phyloP scores from a whole-genome alignment of 202 grass and related monocot genomes.

The Setaria viridis region DNA sequence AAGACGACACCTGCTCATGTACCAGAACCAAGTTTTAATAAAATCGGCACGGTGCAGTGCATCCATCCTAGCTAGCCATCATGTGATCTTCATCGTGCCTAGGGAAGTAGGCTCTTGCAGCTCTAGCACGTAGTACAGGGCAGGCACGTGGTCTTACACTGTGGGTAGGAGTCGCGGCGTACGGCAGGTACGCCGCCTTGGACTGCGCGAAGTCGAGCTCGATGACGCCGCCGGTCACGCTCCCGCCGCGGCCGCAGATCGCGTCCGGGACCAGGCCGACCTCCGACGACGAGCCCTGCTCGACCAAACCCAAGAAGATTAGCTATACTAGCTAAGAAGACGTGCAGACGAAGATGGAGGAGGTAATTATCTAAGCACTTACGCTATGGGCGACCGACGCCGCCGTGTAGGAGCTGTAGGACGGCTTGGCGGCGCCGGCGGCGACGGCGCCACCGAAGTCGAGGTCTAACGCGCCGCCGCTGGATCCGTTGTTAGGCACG shows the following conservation, averaged over 20 bases:
- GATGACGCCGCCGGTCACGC: slow-evolving; percentile 43
- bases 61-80: neutral
- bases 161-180: slow-evolving; percentile 40
- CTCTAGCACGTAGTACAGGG: neutral
- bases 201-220: slow-evolving; percentile 62
- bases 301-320: neutral
- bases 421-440: slow-evolving; percentile 42
- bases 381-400: slow-evolving; percentile 71
- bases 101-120: neutral
- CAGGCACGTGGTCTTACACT: slow-evolving; percentile 39
- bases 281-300: slow-evolving; percentile 80
- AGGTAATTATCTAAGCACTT: neutral
- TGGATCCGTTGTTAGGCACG: slow-evolving; percentile 35
- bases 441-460: slow-evolving; percentile 23
- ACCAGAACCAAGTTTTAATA: neutral
- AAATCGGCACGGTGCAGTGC: neutral
- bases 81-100: neutral
- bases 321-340: neutral
- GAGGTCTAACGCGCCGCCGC: slow-evolving; percentile 31
- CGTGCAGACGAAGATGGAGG: neutral
- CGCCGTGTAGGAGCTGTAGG: slow-evolving; percentile 61
- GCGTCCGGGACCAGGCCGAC: slow-evolving; percentile 72
- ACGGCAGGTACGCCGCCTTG: slow-evolving; percentile 49
- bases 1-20: slow-evolving; percentile 56
- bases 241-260: slow-evolving; percentile 39